These are phyloP conservation scores for California macrophylla DNA, from an alignment of 441 rosid species.

Conservation along the genomic window DNA sequence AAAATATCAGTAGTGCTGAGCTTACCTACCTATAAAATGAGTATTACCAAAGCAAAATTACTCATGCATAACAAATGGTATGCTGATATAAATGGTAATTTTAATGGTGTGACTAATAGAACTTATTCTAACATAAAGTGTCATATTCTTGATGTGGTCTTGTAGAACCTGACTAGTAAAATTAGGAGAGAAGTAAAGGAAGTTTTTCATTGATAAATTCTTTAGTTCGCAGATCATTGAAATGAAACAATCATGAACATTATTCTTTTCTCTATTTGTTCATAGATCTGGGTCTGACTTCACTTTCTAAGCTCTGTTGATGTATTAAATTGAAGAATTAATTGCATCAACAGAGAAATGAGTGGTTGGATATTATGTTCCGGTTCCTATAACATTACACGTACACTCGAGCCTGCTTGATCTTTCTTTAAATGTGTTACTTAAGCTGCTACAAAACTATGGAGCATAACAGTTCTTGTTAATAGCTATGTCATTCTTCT, in stretches of 20 bases:
- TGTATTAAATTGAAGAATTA: not conserved
- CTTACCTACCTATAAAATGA: not conserved
- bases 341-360: not conserved
- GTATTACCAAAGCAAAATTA: not conserved
- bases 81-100: not conserved
- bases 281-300: not conserved
- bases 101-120: not conserved
- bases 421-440: not conserved
- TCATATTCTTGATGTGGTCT: not conserved
- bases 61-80: not conserved
- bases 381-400: conserved; percentile 5
- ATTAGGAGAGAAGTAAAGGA: not conserved
- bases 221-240: not conserved
- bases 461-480: not conserved
- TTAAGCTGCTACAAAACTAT: not conserved
- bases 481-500: not conserved
- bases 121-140: not conserved
- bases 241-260: not conserved
- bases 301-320: not conserved
- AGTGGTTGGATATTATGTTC: not conserved
- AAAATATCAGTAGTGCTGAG: not conserved
- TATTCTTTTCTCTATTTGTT: not conserved
- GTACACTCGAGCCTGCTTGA: not conserved
- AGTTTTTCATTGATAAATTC: not conserved
- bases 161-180: not conserved